These are phyloP conservation scores for Aspergillus saccharolyticus DNA, from an alignment of 495 filamentous ascomycete species.

Conservation along the genomic window DNA sequence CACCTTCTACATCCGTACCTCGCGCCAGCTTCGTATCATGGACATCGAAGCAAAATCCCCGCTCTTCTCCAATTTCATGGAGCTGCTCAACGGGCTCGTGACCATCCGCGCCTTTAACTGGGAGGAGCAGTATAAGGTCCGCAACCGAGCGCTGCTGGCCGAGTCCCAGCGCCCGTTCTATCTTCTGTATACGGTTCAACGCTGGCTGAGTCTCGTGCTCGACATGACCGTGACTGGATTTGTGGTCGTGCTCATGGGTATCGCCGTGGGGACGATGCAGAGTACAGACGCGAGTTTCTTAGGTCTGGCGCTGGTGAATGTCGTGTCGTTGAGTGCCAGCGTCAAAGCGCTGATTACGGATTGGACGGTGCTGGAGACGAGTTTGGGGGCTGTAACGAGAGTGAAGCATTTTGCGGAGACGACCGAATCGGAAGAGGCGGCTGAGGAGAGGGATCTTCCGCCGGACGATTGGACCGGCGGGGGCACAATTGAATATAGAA, in stretches of 20 bases:
- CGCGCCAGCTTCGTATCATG: not conserved
- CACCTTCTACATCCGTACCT: not conserved
- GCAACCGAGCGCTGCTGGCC: constrained; percentile 42
- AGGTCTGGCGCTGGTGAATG: constrained; percentile 61
- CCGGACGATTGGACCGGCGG: too few species aligned
- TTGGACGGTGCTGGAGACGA: constrained; percentile 51
- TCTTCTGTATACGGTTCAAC: constrained; percentile 58
- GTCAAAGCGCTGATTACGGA: not conserved
- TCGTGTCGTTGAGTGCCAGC: constrained; percentile 43
- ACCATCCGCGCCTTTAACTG: not conserved
- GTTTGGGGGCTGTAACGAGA: constrained; percentile 44
- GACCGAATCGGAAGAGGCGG: constrained; percentile 21
- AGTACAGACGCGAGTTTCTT: constrained; percentile 45
- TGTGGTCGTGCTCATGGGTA: constrained; percentile 43
- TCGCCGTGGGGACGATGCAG: constrained; percentile 36
- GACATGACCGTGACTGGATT: constrained; percentile 55
- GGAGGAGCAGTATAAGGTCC: not conserved
- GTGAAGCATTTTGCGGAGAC: constrained; percentile 31
- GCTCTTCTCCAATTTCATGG: not conserved
- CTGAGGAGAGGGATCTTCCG: too few species aligned
- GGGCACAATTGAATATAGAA: too few species aligned
- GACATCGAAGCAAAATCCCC: constrained; percentile 1
- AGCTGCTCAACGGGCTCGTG: not conserved
- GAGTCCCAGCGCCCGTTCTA: constrained; percentile 51
- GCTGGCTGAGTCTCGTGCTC: constrained; percentile 71